These are phyloP conservation scores for Curvularia verruculosa DNA, from an alignment of 2,329 filamentous ascomycete species.

Conservation along the genomic window DNA sequence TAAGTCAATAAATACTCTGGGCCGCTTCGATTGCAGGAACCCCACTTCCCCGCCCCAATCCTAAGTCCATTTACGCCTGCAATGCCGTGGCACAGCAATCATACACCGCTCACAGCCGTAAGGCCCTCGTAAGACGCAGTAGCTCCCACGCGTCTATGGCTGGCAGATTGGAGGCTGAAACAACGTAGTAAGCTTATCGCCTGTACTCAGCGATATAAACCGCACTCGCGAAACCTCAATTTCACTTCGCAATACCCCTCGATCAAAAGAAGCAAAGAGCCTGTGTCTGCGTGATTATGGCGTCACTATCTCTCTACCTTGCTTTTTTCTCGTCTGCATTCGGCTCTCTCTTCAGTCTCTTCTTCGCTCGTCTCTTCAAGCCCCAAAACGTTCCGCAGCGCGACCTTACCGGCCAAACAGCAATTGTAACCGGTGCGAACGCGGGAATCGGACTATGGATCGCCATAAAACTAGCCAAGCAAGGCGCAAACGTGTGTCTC, in stretches of 20 bases:
- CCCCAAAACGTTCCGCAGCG: constrained; percentile 14
- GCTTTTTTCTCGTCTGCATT: constrained; percentile 17
- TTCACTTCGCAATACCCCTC: not conserved
- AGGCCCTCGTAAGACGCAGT: not conserved
- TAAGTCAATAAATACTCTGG: not conserved
- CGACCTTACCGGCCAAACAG: constrained; percentile 52
- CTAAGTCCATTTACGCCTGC: not conserved
- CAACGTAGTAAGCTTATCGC: not conserved
- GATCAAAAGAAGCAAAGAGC: not conserved
- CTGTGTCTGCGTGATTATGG: not conserved
- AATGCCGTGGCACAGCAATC: not conserved
- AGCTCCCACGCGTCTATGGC: not conserved
- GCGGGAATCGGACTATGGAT: constrained; percentile 55
- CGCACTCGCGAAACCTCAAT: not conserved
- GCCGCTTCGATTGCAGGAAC: not conserved
- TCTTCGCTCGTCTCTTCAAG: constrained; percentile 20
- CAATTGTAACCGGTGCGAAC: constrained; percentile 59
- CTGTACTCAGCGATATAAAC: not conserved
- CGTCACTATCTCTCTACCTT: constrained; percentile 2
- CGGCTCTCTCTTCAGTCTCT: constrained; percentile 9
- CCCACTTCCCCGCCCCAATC: not conserved
- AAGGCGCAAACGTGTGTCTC: constrained; percentile 22
- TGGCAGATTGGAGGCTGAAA: not conserved
- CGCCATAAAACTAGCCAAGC: constrained; percentile 17
- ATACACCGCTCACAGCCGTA: not conserved